Evolutionary conservation across 768 basidiomycete species (phyloP), one percentile per base, ranked within the genome.

Genomic region (Leccinum barrowsii): DNA sequence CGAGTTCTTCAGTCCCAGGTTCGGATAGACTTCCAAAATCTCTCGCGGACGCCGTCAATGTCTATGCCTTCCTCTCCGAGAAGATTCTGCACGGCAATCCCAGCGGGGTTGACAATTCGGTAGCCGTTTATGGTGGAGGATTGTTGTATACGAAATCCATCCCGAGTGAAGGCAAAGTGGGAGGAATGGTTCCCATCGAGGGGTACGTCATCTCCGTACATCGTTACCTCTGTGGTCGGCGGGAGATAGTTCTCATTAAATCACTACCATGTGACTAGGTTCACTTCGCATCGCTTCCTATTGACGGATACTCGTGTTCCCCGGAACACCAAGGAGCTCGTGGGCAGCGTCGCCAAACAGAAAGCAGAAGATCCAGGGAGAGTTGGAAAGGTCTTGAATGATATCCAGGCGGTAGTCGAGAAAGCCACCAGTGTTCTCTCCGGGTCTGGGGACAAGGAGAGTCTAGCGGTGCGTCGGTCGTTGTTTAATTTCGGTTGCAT

Each of bases 21-120:
- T 78, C 77, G 22, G 76, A 80, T n/a, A 85, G 87, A 56, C 78
- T 94, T 63, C 77, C 88, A 19, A 78, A 76, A 37, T 69, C 73
- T 11, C 75, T 85, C 30, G 90, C 92, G 5, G 88, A 94, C 62
- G 79, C 87, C 62, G 86, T 95, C 63, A 98, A 99, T 73, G 79
- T 81, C 50, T 98, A 94, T 86, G 94, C 97, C 19, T 98, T 97
- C 74, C 78, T 98, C 53, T 82, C 89, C 11, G 97, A 99, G 77
- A 98, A 98, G 74, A 89, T 99, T 44, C 76, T 98, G 52, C 97
- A 99, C 70, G 97, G 97, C 1, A 98, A 90, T 67, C 97, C 97
- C 3, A 96, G 93, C 65, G 97, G 97, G 8, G 90, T 99, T 22
- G 97, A 99, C 72, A 98, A 99, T 72, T 90, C 94, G 19, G 92